Base-by-base conservation (phyloP, 2,329 filamentous ascomycete genomes). In the Ceratocystis huliohia region DNA sequence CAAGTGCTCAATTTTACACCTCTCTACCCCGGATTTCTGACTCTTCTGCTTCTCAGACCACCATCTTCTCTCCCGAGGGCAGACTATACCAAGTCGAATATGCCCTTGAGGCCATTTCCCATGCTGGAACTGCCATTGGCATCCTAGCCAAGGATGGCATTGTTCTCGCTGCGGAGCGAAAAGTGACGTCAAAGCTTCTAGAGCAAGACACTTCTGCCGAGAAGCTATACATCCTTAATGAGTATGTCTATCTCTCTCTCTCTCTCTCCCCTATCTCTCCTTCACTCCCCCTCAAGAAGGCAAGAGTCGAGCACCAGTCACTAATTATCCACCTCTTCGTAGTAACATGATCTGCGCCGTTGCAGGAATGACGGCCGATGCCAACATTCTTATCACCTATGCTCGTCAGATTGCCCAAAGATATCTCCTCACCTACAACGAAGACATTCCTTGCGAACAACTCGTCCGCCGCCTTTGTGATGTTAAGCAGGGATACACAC, bases 331-430 rank as follows among this genome's bases (percentile, higher is more conserved):
- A 17, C 6, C 10, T 41, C 50, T 41, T 28, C 62, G 46, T 66
- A 97, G 93, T 81, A 99, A 99, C 82, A 99, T 99, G 95, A 97
- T 99, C 78, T 96, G 92, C 78, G 94, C 94, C 69, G 94, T 99
- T 68, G 94, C 94, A 73, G 94, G 94, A 75, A 97, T 99, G 93
- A 99, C 92, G 59, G 94, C 94, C 74, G 94, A 99, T 76, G 94
- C 94, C 77, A 99, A 99, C 82, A 99, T 99, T 78, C 91, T 99
- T 76, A 99, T 99, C 86, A 99, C 99, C 83, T 96, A 95, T 79
- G 95, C 94, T 76, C 91, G 94, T 73, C 91, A 96, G 84, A 89
- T 90, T 73, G 94, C 94, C 73, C 94, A 99, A 80, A 86, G 88
- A 75, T 97, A 99, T 80, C 93, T 99, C 76, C 86, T 96, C 71